These are phyloP conservation scores for Eucalyptus cloeziana DNA, from an alignment of 345 rosid species.

Conservation along the genomic window DNA sequence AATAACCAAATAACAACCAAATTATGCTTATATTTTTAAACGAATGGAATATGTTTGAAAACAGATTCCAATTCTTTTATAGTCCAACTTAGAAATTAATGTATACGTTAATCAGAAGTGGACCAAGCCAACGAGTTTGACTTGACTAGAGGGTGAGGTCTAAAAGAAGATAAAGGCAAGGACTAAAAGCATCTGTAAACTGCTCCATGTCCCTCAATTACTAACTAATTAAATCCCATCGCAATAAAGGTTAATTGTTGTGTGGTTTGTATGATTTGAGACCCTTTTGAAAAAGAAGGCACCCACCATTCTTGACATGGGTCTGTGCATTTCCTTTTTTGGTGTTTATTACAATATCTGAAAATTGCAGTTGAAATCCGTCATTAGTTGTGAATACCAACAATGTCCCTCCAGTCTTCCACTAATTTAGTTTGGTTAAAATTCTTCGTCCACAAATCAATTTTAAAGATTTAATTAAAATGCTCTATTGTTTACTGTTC, in stretches of 20 bases:
- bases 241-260: too few relatives aligned
- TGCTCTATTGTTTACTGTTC: too few relatives aligned
- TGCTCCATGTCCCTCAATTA: neutral
- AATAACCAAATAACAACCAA: neutral
- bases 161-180: neutral
- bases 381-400: neutral
- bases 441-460: too few relatives aligned
- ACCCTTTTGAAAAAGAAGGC: neutral
- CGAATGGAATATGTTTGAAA: too few relatives aligned
- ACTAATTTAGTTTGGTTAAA: too few relatives aligned
- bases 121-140: neutral
- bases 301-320: neutral
- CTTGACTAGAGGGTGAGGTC: neutral
- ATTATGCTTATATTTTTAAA: neutral
- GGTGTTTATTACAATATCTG: too few relatives aligned
- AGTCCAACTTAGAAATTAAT: neutral
- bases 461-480: too few relatives aligned
- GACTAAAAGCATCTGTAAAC: neutral
- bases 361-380: neutral
- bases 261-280: neutral
- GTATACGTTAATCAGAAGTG: fast-evolving
- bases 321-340: too few relatives aligned
- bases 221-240: too few relatives aligned
- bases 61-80: too few relatives aligned
- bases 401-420: too few relatives aligned